phyloP scores from a whole-genome alignment of 139 green algal species.

The Closterium sp. region DNA sequence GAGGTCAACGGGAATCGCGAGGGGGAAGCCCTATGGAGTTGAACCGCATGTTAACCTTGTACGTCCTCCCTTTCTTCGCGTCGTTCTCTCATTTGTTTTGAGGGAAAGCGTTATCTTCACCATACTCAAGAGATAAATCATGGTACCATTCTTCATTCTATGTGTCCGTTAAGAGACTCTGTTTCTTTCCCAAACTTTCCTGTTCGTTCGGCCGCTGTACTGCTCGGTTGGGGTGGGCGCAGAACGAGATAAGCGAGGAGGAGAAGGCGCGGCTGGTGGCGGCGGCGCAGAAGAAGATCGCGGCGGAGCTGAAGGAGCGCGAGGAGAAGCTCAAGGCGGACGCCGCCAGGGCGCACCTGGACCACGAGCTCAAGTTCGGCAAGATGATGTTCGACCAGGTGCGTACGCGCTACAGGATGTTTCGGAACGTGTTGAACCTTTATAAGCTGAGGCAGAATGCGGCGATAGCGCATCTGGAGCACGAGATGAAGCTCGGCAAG shows the following conservation, averaged over 20 bases:
- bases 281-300: not conserved
- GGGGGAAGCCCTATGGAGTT: not conserved
- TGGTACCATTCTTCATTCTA: too few species aligned
- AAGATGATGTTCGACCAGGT: conserved; percentile 5
- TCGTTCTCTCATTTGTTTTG: not conserved
- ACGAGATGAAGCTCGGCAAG: not conserved
- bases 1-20: not conserved
- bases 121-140: too few species aligned
- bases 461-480: not conserved
- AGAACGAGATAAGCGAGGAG: not conserved
- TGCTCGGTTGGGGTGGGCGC: not conserved
- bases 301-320: not conserved
- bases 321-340: not conserved
- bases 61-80: not conserved
- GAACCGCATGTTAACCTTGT: not conserved
- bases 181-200: not conserved
- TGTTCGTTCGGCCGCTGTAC: not conserved
- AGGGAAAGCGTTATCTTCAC: too few species aligned
- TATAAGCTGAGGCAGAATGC: too few species aligned
- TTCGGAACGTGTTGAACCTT: too few species aligned
- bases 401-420: not conserved
- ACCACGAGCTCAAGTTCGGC: conserved; percentile 9
- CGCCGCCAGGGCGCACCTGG: not conserved
- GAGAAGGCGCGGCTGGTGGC: not conserved
- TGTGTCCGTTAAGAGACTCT: too few species aligned